A percentile compares a stretch with the other conserved stretches of the same genome.
phyloP scores from a whole-genome alignment of 148 eudicot species.

The Polygonum maritimum region DNA sequence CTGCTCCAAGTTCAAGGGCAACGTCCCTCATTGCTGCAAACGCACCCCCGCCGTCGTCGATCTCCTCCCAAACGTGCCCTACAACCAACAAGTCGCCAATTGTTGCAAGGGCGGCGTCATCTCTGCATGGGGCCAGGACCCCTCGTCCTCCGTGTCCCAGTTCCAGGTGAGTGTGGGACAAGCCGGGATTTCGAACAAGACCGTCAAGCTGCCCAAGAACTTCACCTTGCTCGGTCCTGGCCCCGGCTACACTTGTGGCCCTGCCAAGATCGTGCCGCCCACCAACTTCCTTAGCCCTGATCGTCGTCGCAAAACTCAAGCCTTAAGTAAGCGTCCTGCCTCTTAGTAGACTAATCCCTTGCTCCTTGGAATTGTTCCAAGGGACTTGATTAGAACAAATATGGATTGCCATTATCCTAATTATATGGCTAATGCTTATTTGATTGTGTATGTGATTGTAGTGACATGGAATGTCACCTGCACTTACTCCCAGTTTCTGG shows the following conservation, averaged over 20 bases:
- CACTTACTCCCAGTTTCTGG: slow-evolving; percentile 62
- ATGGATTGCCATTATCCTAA: no score
- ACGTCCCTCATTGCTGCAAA: slow-evolving; percentile 74
- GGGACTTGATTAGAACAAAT: no score
- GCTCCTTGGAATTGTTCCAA: no score
- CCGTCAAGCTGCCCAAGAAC: slow-evolving; percentile 71
- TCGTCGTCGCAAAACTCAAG: slow-evolving; percentile 69
- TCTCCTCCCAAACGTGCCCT: slow-evolving; percentile 67
- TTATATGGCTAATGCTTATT: no score
- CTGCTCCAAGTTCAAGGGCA: slow-evolving; percentile 85
- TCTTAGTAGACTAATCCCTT: background rate
- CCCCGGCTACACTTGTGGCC: slow-evolving; percentile 90
- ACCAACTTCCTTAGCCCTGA: slow-evolving; percentile 52
- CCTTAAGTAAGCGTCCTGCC: slow-evolving; percentile 39
- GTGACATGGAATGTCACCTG: slow-evolving; percentile 90
- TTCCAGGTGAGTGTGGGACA: slow-evolving; percentile 78
- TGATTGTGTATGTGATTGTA: slow-evolving; percentile 19
- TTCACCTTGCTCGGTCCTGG: slow-evolving; percentile 87
- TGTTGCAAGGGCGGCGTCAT: slow-evolving; percentile 84
- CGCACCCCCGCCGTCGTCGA: slow-evolving; percentile 74
- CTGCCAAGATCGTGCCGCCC: slow-evolving; percentile 81
- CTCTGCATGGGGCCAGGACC: slow-evolving; percentile 78
- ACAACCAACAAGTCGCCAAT: slow-evolving; percentile 68
- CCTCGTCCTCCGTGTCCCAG: slow-evolving; percentile 40
- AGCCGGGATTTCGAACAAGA: slow-evolving; percentile 71